Base-by-base conservation (phyloP, 2,329 filamentous ascomycete genomes). In the Hypoxylon sp. region DNA sequence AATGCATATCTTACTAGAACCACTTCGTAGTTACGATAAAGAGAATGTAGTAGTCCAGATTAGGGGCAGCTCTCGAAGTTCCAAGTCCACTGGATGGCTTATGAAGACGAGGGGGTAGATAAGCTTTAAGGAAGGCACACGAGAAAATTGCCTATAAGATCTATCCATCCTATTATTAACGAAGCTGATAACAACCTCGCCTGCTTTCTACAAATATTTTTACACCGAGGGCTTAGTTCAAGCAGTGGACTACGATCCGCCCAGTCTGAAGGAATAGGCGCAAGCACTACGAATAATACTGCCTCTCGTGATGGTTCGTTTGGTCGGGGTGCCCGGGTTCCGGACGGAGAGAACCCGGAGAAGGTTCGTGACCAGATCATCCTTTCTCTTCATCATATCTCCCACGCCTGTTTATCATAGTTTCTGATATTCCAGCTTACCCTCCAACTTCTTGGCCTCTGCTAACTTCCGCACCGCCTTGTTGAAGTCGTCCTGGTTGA, bases 401-500 rank as follows among this genome's bases (percentile, higher is more conserved):
- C 22, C 39, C 17, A 24, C 22, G 37, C 22, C 24, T 29, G n/a
- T 44, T 31, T 81, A 97, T 83, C 91, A 97, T 83, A 97, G 85
- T 84, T 97, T 97, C 88, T 97, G 92, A 84, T 98, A 98, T 82
- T 98, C 95, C 54, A 98, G 87, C 85, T 98, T 98, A 82, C 96
- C 95, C 83, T 99, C 96, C 76, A 99, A 84, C 84, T 99, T 99
- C 93, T 99, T 99, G 69, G 93, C 88, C 83, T 99, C 96, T 14
- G 93, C 94, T 74, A 99, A 92, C 88, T 99, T 99, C 74, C 96
- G 91, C 60, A 99, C 96, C 3, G 96, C 96, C 84, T 98, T 98
- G 86, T 98, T 99, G 90, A 98, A 98, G 79, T 99, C 96, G 77
- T 99, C 96, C 81, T 99, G 96, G 83, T 93, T 98, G 82, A 99